Base-by-base conservation (phyloP, 352 stramenopile species). In the Globisporangium rhizosaccharum region DNA sequence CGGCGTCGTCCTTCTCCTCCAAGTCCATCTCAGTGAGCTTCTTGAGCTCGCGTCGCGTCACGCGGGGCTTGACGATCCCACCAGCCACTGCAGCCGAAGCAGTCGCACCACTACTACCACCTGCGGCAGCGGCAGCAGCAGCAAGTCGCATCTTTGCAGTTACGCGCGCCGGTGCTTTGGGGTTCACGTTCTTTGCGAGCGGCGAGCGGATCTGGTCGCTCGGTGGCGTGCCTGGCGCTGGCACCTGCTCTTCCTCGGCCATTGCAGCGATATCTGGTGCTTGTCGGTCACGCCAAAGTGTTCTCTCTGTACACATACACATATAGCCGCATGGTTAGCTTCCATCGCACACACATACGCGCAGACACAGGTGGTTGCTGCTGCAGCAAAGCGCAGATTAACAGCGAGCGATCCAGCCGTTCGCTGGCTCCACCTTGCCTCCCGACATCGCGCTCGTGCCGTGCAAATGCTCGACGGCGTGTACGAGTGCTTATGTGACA, bases 41-140 rank as follows among this genome's bases (percentile, higher is more conserved):
- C 62, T 89, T 91, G 28, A 93, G 73, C 59, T 91, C 81, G 45
- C 84, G 77, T 33, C 82, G 81, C 47, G 83, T 92, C 18, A 80
- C 66, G 17, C 81, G 73, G 26, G 72, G 70, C 54, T 88, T 88
- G 2, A 64, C 56, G 20, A 55, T 50, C 8, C 46, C 69, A 3
- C 61, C 68, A 6, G 67, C 65, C 3, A 26, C 36, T 23, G 45
- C 47, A 42, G n/a, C n/a, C 10, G 59, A n/a, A 17, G 61, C 20
- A 37, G n/a, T 50, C 18, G 23, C 47, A 39, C 10, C 36, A 1
- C 47, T 30, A 25, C 57, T 65, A 44, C 15, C 42, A 33, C 28
- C 28, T 33, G 28, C 28, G 15, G 42, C 33, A 4, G 60, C 65
- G 37, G 28, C 48, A 25, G 39, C 36, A 4, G 66, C 45, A 26